Evolutionary conservation across 208 protist species (phyloP), one percentile per base, ranked within the genome.

Genomic region (Leishmania major): DNA sequence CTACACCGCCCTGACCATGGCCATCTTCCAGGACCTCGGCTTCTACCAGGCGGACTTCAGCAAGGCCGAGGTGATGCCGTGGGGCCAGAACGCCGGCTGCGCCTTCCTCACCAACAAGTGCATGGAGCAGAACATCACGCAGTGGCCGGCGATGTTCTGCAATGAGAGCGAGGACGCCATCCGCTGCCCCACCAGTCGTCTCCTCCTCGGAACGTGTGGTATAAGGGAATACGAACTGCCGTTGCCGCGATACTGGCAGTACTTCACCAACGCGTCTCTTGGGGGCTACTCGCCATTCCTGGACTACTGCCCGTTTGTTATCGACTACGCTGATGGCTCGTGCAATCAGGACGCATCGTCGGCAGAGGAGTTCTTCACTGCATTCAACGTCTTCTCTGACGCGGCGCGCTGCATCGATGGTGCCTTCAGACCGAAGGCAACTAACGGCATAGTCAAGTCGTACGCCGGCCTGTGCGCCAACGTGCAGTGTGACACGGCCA

Each of bases 371-470:
- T 1, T 2, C 11, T 0, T 76, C 0, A 0, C 1, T 2, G 49
- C 11, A 0, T 76, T 60, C 49, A 76, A 45, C 49, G 17, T 76
- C 45, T 60, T 76, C 45, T 76, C 72, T 17, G 43, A 76, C 10
- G 49, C 72, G 0, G 49, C 72, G n/a, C 72, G 72, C 28, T 76
- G 72, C 72, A 28, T 76, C 28, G 72, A 76, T 43, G 72, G 72
- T 11, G 51, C 3, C 40, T 60, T 76, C 45, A 19, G 0, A 31
- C n/a, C 25, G 3, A 60, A 45, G 72, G 10, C 45, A 5, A 25
- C 45, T 1, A 0, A 10, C 11, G 28, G 1, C 0, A n/a, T n/a
- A n/a, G n/a, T n/a, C n/a, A n/a, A n/a, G n/a, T 31, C 0, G 7
- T 75, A 40, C 13, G 10, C 28, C 49, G 72, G 10, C 49, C n/a